Percentiles rank a stretch among this genome's conserved stretches.
Conservation (phyloP, 2,329 filamentous ascomycete species). For the Coleophoma crateriformis region DNA sequence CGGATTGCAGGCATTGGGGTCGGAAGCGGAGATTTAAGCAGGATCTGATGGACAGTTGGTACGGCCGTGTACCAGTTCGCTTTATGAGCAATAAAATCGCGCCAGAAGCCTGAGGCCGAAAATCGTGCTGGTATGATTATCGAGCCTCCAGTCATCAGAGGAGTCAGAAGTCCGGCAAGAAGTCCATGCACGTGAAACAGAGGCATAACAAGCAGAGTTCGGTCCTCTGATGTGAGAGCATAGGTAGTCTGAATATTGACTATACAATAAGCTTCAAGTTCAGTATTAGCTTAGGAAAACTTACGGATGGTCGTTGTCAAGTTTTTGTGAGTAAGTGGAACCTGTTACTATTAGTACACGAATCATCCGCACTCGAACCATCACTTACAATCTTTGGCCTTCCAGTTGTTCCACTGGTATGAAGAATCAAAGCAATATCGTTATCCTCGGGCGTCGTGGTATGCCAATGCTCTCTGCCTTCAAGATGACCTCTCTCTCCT, state of each 20-base stretch:
- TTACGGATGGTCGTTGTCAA: slow-evolving; percentile 70
- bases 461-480: slow-evolving; percentile 37
- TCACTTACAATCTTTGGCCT: slow-evolving; percentile 67
- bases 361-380: neutral
- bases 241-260: slow-evolving; percentile 74
- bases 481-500: slow-evolving; percentile 67
- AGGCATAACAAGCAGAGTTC: slow-evolving; percentile 88
- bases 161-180: slow-evolving; percentile 74
- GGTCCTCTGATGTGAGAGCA: slow-evolving; percentile 61
- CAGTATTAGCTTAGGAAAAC: too few species aligned
- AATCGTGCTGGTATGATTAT: slow-evolving; percentile 75
- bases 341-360: neutral
- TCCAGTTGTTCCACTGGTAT: slow-evolving; percentile 82
- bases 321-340: slow-evolving; percentile 73
- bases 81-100: slow-evolving; percentile 64
- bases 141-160: slow-evolving; percentile 69
- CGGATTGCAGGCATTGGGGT: slow-evolving; percentile 66
- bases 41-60: slow-evolving; percentile 87
- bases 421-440: slow-evolving; percentile 75
- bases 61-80: slow-evolving; percentile 93
- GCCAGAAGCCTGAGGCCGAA: slow-evolving; percentile 80
- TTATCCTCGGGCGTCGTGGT: slow-evolving; percentile 58
- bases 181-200: slow-evolving; percentile 87
- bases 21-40: slow-evolving; percentile 69
- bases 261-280: too few species aligned